Evolutionary conservation across 2,329 filamentous ascomycete species (phyloP), one percentile per base, ranked within the genome.

Genomic region (Colletotrichum aenigma): DNA sequence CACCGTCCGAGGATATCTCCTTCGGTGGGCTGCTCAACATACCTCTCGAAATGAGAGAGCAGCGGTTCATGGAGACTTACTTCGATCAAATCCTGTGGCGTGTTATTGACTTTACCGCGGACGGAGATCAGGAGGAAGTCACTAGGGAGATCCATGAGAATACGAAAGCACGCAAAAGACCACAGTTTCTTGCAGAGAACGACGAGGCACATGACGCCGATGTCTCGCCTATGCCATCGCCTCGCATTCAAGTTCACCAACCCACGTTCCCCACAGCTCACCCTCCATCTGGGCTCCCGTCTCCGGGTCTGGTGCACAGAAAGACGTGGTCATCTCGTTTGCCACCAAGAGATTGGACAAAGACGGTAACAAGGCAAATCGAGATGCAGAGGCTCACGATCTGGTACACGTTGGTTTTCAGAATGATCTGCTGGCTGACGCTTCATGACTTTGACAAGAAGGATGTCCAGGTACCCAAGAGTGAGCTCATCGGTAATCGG

Each of bases 381-480:
- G 69, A 70, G 15, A 62, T 32, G 9, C 70, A 76, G 9, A 66
- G 77, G 0, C 75, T 77, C 7, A 78, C 79, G 0, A 79, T 82
- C 7, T 85, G 84, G 84, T 79, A 83, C 9, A 78, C 78, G 0
- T 78, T 85, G 15, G 78, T 86, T 0, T 84, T 85, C 48, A 76
- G 84, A 12, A 86, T 85, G 84, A 58, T 85, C 15, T 84, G 82
- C 58, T 85, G 84, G 84, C 62, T 85, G 12, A 78, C 82, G 43
- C 71, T 85, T n/a, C 84, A 86, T 66, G 82, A 85, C 48, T 85
- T 85, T 32, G 80, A 85, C 70, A 84, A 84, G 74, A 80, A 79
- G 52, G 84, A 86, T 70, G 72, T 81, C 0, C 81, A 83, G 38
- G 76, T 84, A 1, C 76, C 79, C 16, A 83, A 83, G 16, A 80